A percentile compares a stretch with the other conserved stretches of the same genome.
Evolutionary conservation across 805 yeast species (phyloP).

Genomic region (Metschnikowia kofuensis): DNA sequence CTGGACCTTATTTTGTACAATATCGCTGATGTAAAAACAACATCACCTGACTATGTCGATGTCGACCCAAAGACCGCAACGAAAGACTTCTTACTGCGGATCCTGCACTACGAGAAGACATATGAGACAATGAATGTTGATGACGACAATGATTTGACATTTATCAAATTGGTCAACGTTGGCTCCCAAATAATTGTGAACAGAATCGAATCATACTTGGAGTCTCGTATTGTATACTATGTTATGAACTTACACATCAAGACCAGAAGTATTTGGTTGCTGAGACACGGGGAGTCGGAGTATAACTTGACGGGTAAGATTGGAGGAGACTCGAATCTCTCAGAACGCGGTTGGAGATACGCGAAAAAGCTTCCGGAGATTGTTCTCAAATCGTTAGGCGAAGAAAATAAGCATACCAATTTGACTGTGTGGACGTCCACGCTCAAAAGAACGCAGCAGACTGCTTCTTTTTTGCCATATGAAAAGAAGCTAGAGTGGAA

Average conservation of each 20-base stretch:
- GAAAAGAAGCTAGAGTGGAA: conserved; percentile 85
- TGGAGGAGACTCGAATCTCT: conserved; percentile 89
- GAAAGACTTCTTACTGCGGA: conserved; percentile 68
- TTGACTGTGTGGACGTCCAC: conserved; percentile 97
- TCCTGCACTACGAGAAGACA: conserved; percentile 64
- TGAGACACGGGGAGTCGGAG: conserved; percentile 93
- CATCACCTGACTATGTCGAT: conserved; percentile 77
- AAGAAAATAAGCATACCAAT: conserved; percentile 47
- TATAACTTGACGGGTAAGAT: conserved; percentile 91
- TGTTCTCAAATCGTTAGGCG: conserved; percentile 62
- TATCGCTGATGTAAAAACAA: conserved; percentile 79
- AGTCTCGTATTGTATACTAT: conserved; percentile 89
- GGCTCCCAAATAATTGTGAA: conserved; percentile 87
- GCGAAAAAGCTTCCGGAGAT: conserved; percentile 78
- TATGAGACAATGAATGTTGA: conserved; percentile 73
- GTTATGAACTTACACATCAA: conserved; percentile 94
- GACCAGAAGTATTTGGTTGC: conserved; percentile 89
- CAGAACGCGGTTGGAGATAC: conserved; percentile 80
- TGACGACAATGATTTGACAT: conserved; percentile 65
- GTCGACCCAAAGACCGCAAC: conserved; percentile 70
- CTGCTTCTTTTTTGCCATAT: conserved; percentile 79
- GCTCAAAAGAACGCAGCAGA: conserved; percentile 85
- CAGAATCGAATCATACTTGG: conserved; percentile 81
- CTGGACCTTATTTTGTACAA: conserved; percentile 73
- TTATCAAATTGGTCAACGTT: conserved; percentile 83